Conservation (phyloP, 768 basidiomycete genomes). For the Omphalotus guepiniiformis region DNA sequence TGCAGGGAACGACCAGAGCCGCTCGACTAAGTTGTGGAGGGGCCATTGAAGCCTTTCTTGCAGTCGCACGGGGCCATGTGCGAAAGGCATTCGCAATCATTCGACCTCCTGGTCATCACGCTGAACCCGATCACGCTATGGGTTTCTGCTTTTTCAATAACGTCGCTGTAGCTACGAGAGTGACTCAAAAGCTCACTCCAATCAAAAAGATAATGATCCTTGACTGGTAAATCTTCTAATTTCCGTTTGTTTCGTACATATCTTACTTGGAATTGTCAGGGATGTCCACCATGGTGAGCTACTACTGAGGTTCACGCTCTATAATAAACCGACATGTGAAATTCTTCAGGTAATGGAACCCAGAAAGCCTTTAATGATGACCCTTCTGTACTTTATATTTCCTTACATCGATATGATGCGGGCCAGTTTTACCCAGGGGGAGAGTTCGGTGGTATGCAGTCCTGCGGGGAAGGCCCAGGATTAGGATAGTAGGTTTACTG, state of each 20-base stretch:
- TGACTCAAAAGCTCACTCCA: constrained; percentile 65
- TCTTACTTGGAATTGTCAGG: constrained; percentile 44
- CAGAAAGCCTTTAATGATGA: constrained; percentile 96
- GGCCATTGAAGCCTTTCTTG: constrained; percentile 84
- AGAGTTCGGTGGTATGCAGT: constrained; percentile 81
- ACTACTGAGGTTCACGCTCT: background rate
- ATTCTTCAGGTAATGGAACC: constrained; percentile 82
- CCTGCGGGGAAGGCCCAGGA: constrained; percentile 80
- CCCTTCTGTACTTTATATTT: constrained; percentile 87
- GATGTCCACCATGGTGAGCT: constrained; percentile 88
- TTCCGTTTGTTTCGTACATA: background rate
- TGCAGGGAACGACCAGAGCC: constrained; percentile 75
- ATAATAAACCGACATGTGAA: no score
- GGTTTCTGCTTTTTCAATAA: constrained; percentile 99
- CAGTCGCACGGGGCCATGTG: constrained; percentile 76
- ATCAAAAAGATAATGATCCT: constrained; percentile 85
- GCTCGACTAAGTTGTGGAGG: constrained; percentile 92
- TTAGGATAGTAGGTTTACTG: constrained; percentile 69
- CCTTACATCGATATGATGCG: constrained; percentile 90
- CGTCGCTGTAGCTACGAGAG: constrained; percentile 86
- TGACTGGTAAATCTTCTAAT: constrained; percentile 72
- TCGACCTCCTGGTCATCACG: constrained; percentile 96
- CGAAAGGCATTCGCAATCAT: constrained; percentile 93
- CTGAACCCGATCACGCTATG: constrained; percentile 97
- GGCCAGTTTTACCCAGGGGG: constrained; percentile 93